Evolutionary conservation across 2,329 filamentous ascomycete genomes (phyloP), one percentile per base, ranked within the genome.

Genomic region (Colletotrichum echinochloae): DNA sequence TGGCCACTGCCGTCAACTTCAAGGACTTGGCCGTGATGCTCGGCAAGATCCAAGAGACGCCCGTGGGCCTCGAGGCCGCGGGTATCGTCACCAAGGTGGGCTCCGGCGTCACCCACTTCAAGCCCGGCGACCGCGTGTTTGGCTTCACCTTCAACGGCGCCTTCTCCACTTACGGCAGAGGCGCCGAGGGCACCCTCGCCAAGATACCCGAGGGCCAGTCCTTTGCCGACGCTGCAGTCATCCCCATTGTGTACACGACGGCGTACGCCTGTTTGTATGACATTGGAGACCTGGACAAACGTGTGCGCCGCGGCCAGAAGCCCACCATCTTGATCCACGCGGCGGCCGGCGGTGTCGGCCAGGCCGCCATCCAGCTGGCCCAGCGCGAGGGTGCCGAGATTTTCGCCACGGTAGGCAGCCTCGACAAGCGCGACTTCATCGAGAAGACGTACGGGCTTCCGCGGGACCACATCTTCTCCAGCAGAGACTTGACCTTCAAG

Each of bases 321-420:
- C 48, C 57, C 23, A 78, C 71, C 3, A 75, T 84, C 9, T 76
- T 84, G 5, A 80, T 84, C 39, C 81, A 83, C 59, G 77, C 77
- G 1, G 82, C 79, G 0, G 76, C 79, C 5, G 81, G 79, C 0
- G 79, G 77, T 23, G 78, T 83, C 5, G 82, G 81, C 1, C 81
- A 82, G 68, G 80, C 80, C 1, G 81, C 79, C 51, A 80, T 83
- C 35, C 75, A 77, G 66, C 70, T 83, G 12, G 79, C 80, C 0
- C 78, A 80, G 57, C 77, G 78, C 75, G 65, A 78, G 16, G 81
- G 80, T 0, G 81, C 82, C 2, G 77, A 81, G 7, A 76, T 87
- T 1, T 85, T 81, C 68, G 80, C 77, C 0, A 85, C 85, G 0
- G 83, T 81, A 5, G 75, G 78, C 1, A 76, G 75, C 12, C 26